phyloP scores from a whole-genome alignment of 129 eudicot genomes.

The Apium graveolens region DNA sequence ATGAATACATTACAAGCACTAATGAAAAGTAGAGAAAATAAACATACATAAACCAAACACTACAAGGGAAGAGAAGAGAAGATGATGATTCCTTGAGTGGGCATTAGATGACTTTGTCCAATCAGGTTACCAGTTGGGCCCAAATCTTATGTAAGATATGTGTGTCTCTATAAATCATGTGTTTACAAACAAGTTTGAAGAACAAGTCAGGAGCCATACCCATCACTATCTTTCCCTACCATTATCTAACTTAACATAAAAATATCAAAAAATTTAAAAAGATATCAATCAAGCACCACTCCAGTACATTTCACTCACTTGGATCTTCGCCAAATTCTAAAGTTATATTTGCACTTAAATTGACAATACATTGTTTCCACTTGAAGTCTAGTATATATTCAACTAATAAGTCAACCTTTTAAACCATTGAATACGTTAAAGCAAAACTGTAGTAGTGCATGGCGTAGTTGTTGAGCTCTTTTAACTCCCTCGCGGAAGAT shows the following conservation, averaged over 20 bases:
- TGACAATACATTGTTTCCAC: neutral
- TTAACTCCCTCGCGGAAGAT: too few species aligned
- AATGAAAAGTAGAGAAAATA: neutral
- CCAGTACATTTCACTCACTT: neutral
- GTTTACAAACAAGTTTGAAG: conserved; percentile 14
- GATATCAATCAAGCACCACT: conserved; percentile 10
- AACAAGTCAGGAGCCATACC: conserved; percentile 11
- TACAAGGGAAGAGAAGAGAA: neutral
- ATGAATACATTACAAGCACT: conserved; percentile 9
- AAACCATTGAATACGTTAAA: neutral
- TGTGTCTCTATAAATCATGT: conserved; percentile 19
- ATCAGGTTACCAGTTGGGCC: conserved; percentile 9
- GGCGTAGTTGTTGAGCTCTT: too few species aligned
- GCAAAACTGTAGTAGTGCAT: too few species aligned
- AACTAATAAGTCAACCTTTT: neutral
- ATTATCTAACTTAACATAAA: neutral
- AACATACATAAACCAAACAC: neutral
- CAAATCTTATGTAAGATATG: conserved; percentile 24
- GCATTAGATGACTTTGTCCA: conserved; percentile 18
- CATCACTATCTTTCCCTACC: conserved; percentile 15
- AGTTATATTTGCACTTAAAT: conserved; percentile 2
- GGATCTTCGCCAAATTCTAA: neutral
- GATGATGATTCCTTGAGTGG: neutral
- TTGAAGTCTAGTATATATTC: neutral
- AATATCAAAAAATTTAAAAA: neutral